phyloP scores from a whole-genome alignment of 2,329 filamentous ascomycete genomes.

The Incumbomyces lentus region DNA sequence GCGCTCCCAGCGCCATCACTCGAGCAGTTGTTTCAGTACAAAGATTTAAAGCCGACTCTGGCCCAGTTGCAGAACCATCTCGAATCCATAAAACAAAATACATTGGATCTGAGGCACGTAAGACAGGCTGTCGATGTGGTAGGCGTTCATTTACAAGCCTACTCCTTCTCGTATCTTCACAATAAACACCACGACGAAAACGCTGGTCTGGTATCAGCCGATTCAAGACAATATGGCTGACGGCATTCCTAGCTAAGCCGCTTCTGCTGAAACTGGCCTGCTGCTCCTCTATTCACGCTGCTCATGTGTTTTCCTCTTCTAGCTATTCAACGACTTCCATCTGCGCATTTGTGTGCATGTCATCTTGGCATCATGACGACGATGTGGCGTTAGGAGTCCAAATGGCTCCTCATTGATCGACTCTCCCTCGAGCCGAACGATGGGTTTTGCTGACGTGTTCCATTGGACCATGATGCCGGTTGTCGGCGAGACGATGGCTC shows the following conservation, averaged over 20 bases:
- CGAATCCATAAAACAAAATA: slow-evolving; percentile 7
- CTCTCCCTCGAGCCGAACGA: too few species aligned
- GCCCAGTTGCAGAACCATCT: slow-evolving; percentile 8
- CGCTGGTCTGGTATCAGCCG: background rate
- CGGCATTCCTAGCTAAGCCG: background rate
- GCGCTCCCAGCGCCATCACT: background rate
- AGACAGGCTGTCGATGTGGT: background rate
- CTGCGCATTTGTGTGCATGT: too few species aligned
- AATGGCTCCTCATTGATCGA: too few species aligned
- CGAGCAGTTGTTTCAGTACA: background rate
- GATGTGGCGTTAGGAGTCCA: too few species aligned
- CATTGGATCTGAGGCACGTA: background rate
- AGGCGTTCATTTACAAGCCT: background rate
- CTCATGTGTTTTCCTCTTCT: background rate
- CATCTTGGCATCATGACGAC: too few species aligned
- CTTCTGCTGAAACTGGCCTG: too few species aligned
- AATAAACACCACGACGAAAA: background rate
- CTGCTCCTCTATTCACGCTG: too few species aligned
- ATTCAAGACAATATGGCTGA: background rate
- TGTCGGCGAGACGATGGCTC: too few species aligned
- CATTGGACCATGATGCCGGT: too few species aligned
- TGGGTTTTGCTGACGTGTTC: too few species aligned
- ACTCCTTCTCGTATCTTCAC: background rate
- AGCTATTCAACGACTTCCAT: background rate
- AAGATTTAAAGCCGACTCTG: slow-evolving; percentile 3